phyloP scores from a whole-genome alignment of 2,329 filamentous ascomycete species.

The Juglanconis sp. region DNA sequence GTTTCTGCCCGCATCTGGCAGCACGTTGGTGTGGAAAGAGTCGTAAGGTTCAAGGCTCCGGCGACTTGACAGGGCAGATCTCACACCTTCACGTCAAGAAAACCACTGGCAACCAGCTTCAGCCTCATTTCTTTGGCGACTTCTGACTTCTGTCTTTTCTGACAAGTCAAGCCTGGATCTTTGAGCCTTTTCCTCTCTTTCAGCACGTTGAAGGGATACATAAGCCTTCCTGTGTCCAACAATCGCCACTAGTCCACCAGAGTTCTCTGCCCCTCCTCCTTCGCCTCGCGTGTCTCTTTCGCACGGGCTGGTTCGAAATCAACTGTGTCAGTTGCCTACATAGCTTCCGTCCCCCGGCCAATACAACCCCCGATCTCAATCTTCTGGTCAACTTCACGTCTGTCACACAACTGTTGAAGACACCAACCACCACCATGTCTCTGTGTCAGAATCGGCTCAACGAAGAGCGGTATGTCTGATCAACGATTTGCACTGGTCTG shows the following conservation, averaged over 20 bases:
- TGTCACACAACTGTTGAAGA: background rate
- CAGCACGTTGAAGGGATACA: background rate
- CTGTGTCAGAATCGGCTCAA: constrained; percentile 84
- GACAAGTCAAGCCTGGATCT: background rate
- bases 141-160: background rate
- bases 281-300: background rate
- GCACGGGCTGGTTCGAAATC: background rate
- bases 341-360: background rate
- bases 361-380: background rate
- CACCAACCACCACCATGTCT: constrained; percentile 57
- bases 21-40: too few species aligned
- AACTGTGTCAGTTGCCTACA: background rate
- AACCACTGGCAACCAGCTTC: background rate
- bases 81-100: background rate
- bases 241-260: background rate
- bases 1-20: too few species aligned
- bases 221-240: background rate
- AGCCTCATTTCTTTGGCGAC: background rate
- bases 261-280: background rate
- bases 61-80: background rate
- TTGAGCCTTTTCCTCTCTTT: background rate
- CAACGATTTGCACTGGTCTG: background rate
- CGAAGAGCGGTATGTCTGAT: constrained; percentile 70
- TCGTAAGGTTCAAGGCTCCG: too few species aligned
- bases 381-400: background rate